Percentiles rank a stretch among this genome's conserved stretches.
Evolutionary conservation across 768 basidiomycete species (phyloP).

Genomic region (Lactarius sp.): DNA sequence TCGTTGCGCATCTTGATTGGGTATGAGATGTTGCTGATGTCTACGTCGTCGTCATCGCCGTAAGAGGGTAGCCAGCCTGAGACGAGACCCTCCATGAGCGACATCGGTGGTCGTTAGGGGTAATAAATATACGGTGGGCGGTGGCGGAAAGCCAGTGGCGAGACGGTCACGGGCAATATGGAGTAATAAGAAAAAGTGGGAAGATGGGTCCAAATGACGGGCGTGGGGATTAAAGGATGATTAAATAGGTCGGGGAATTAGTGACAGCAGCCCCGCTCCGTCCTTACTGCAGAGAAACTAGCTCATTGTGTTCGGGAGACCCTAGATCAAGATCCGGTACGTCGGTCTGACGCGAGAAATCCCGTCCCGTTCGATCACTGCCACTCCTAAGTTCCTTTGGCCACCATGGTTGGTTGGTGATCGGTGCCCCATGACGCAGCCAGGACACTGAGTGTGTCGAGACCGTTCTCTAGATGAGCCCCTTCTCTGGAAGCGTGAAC

Average conservation of each 20-base stretch:
- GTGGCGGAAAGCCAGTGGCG: constrained; percentile 2
- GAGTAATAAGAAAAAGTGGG: background rate
- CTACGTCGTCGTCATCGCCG: constrained; percentile 24
- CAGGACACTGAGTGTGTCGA: too few species aligned
- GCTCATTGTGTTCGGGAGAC: constrained; percentile 14
- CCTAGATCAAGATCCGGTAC: constrained; percentile 22
- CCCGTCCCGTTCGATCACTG: constrained; percentile 15
- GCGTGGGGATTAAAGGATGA: background rate
- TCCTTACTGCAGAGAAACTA: background rate
- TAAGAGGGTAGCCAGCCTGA: constrained; percentile 25
- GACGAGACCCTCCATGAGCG: constrained; percentile 20
- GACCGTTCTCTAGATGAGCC: too few species aligned
- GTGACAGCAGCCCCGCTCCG: background rate
- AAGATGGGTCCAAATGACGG: background rate
- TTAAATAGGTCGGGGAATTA: constrained; percentile 21
- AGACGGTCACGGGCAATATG: background rate
- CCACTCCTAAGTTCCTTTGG: constrained; percentile 11
- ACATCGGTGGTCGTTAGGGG: constrained; percentile 23
- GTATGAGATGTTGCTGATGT: constrained; percentile 11
- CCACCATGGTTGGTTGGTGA: background rate
- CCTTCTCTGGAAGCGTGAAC: background rate
- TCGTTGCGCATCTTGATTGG: constrained; percentile 11
- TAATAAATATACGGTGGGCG: constrained; percentile 9
- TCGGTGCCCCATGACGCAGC: constrained; percentile 6
- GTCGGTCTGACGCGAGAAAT: background rate